Evolutionary conservation across 768 basidiomycete genomes (phyloP).

Genomic region (Xerocomellus chrysenteron): DNA sequence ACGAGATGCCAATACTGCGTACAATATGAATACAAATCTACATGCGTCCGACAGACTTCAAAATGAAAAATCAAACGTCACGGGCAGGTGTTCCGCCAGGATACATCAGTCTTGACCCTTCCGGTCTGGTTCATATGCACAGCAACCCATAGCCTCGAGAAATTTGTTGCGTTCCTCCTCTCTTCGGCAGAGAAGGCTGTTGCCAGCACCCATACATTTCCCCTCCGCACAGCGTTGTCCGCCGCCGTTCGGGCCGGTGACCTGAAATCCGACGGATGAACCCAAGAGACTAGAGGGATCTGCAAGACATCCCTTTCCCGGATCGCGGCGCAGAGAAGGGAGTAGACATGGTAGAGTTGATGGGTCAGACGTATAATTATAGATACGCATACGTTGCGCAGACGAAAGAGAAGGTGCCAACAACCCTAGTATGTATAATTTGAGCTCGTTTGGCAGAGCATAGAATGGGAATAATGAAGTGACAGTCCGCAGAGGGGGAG

Average conservation of each 20-base stretch:
- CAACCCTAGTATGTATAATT: constrained; percentile 53
- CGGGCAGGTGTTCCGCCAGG: not conserved
- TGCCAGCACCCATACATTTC: constrained; percentile 39
- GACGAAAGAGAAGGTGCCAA: constrained; percentile 56
- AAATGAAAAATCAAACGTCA: constrained; percentile 1
- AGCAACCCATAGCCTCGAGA: constrained; percentile 45
- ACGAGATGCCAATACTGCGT: not conserved
- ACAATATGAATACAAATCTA: constrained; percentile 13
- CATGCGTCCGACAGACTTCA: not conserved
- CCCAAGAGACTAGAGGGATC: constrained; percentile 22
- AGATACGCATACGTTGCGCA: constrained; percentile 57
- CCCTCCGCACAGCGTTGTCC: constrained; percentile 34
- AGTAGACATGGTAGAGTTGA: constrained; percentile 48
- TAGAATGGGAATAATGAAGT: constrained; percentile 37
- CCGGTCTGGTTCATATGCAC: constrained; percentile 42
- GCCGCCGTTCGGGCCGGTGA: constrained; percentile 8
- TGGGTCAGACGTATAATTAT: constrained; percentile 47
- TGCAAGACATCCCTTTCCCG: constrained; percentile 16
- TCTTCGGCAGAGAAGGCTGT: constrained; percentile 39
- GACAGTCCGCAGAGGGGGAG: constrained; percentile 14
- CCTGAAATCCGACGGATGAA: constrained; percentile 10
- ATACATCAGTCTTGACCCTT: constrained; percentile 1
- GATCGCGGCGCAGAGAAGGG: constrained; percentile 30
- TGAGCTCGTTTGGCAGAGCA: constrained; percentile 56
- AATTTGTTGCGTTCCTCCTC: constrained; percentile 46